These are phyloP conservation scores for Nissolia schottii DNA, from an alignment of 306 rosid species.

Conservation along the genomic window DNA sequence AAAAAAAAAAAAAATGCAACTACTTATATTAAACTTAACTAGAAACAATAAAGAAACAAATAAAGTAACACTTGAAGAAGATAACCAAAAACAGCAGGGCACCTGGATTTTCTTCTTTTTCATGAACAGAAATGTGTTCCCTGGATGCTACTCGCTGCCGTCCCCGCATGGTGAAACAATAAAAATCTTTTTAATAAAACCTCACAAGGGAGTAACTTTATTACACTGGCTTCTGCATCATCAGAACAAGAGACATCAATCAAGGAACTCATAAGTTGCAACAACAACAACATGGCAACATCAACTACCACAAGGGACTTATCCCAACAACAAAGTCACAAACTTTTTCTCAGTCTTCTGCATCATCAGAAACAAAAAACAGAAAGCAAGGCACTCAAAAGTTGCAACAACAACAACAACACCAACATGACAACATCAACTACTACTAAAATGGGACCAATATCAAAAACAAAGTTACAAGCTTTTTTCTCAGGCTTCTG, in stretches of 20 bases:
- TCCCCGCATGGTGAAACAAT: constrained; percentile 59
- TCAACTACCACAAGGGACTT: too few species aligned
- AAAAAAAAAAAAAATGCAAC: background rate
- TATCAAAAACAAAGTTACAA: background rate
- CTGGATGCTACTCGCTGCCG: constrained; percentile 56
- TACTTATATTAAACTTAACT: background rate
- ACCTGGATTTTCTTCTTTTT: constrained; percentile 55
- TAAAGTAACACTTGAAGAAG: background rate
- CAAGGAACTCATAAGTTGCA: too few species aligned
- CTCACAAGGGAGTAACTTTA: constrained; percentile 4
- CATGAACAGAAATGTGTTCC: constrained; percentile 35
- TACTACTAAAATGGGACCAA: background rate
- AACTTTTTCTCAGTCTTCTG: constrained; percentile 28
- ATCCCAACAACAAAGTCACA: too few species aligned
- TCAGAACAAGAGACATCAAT: too few species aligned
- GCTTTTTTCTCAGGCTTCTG: background rate
- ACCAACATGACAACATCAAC: background rate
- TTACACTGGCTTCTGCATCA: too few species aligned
- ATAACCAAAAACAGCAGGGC: constrained; percentile 13
- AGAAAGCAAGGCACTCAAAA: background rate
- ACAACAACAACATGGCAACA: too few species aligned
- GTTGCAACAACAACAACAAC: background rate
- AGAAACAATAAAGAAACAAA: background rate
- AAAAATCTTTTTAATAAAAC: constrained; percentile 29
- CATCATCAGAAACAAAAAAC: constrained; percentile 9